phyloP scores from a whole-genome alignment of 2,329 filamentous ascomycete species.

The Cladosporium sp. region DNA sequence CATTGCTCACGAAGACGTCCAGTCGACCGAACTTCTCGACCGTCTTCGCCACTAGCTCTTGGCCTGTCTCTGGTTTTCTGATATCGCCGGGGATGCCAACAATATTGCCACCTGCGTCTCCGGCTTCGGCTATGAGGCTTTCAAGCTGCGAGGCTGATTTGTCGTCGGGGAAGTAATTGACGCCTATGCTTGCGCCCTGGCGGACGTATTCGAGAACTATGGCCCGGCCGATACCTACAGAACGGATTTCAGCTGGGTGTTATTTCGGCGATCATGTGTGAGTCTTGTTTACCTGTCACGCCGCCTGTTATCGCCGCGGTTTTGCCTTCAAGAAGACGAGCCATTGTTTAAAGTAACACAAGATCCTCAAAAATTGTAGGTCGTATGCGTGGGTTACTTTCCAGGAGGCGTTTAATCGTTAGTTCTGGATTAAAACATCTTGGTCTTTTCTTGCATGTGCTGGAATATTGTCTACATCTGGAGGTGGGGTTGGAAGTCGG shows the following conservation, averaged over 20 bases:
- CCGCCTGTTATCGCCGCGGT: slow-evolving; percentile 83
- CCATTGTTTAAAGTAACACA: no score
- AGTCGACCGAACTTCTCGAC: slow-evolving; percentile 54
- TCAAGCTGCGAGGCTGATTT: slow-evolving; percentile 46
- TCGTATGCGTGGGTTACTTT: no score
- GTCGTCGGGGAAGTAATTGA: slow-evolving; percentile 68
- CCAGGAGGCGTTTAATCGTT: no score
- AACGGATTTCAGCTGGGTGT: background rate
- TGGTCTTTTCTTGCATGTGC: no score
- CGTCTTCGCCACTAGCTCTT: slow-evolving; percentile 60
- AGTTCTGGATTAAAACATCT: no score
- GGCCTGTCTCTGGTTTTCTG: slow-evolving; percentile 65
- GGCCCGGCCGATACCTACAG: slow-evolving; percentile 77
- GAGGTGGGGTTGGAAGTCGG: no score
- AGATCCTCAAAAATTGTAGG: no score
- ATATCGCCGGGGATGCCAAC: slow-evolving; percentile 73
- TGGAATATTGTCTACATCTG: background rate
- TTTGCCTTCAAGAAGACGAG: slow-evolving; percentile 62
- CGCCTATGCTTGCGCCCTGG: slow-evolving; percentile 72
- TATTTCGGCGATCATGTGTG: no score
- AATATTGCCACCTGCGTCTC: slow-evolving; percentile 36
- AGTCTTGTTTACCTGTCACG: slow-evolving; percentile 56
- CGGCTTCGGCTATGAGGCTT: slow-evolving; percentile 26
- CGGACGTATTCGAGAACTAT: slow-evolving; percentile 74
- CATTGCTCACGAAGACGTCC: slow-evolving; percentile 78